Evolutionary conservation across 2,329 filamentous ascomycete genomes (phyloP), one percentile per base, ranked within the genome.

Genomic region (Cladosporium oxysporum): DNA sequence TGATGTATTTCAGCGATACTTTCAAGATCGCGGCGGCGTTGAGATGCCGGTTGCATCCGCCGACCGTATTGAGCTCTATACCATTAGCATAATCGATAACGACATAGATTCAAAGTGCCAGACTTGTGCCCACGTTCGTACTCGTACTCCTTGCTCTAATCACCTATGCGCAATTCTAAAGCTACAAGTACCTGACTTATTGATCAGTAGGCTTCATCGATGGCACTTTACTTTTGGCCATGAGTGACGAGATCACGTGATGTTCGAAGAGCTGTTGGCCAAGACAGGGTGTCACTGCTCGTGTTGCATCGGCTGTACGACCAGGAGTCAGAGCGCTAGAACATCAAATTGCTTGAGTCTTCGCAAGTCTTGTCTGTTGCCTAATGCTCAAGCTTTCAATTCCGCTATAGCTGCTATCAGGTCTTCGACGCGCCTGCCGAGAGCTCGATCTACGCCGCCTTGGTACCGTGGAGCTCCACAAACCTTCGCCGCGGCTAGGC

Each of bases 1-100:
- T n/a, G 31, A 31, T 21, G 18, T 18, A 31, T 55, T 55, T 55
- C 28, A 31, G 28, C 28, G 52, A 33, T 12, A n/a, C 1, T 55
- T 55, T 55, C 28, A 11, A n/a, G 52, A 55, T 55, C 4, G 18
- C 31, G 52, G 52, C 52, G 52, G 52, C 52, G 52, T 55, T 29
- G 52, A 55, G 52, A 55, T 55, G 52, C 28, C 28, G 28, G n/a
- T 31, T 55, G 28, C 52, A n/a, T 55, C 52, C 52, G 52, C 29
- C 28, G 52, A 55, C 52, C 18, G 41, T 23, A 23, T 47, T 47
- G 41, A 47, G 41, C 8, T 47, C n/a, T 23, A 47, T 47, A 47
- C 41, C 41, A 47, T n/a, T 47, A 47, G 41, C 41, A 47, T 47
- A 47, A 47, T 47, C 10, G 41, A 47, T 47, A 47, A 47, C n/a